A percentile compares a stretch with the other conserved stretches of the same genome.
These are phyloP conservation scores for Iberis amara DNA, from an alignment of 441 rosid species.

Conservation along the genomic window DNA sequence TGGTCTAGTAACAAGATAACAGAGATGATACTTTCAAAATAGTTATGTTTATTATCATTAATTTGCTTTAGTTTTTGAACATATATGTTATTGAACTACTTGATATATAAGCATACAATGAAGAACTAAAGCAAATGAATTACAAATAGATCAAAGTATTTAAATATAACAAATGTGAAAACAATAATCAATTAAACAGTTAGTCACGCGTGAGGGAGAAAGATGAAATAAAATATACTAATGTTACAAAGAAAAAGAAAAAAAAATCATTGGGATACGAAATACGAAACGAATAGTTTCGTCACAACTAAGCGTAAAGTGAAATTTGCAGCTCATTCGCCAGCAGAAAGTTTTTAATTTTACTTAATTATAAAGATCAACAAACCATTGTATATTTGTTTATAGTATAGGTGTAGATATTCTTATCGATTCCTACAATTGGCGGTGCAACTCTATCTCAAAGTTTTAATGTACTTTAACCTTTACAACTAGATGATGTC, in stretches of 20 bases:
- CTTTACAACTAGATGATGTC: neutral
- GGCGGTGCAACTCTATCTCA: constrained; percentile 33
- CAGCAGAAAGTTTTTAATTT: constrained; percentile 28
- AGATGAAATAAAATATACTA: neutral
- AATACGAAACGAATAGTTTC: constrained; percentile 25
- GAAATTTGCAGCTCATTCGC: constrained; percentile 35
- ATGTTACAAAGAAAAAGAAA: neutral
- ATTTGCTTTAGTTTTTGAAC: too few species aligned
- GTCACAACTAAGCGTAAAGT: constrained; percentile 32
- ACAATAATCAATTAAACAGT: constrained; percentile 5
- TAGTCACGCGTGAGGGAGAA: constrained; percentile 45
- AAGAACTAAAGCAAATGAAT: neutral
- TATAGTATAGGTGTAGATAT: constrained; percentile 2
- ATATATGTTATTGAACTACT: too few species aligned
- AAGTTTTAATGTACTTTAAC: constrained; percentile 4
- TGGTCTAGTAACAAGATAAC: too few species aligned
- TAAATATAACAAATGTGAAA: constrained; percentile 5
- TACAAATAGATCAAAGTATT: neutral
- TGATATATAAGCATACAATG: too few species aligned
- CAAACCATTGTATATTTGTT: too few species aligned
- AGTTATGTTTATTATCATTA: too few species aligned
- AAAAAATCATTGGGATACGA: constrained; percentile 38
- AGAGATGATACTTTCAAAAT: too few species aligned
- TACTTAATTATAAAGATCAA: neutral
- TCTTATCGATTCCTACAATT: constrained; percentile 23